phyloP scores from a whole-genome alignment of 2,329 filamentous ascomycete species.

The Hypomyces rosellus region DNA sequence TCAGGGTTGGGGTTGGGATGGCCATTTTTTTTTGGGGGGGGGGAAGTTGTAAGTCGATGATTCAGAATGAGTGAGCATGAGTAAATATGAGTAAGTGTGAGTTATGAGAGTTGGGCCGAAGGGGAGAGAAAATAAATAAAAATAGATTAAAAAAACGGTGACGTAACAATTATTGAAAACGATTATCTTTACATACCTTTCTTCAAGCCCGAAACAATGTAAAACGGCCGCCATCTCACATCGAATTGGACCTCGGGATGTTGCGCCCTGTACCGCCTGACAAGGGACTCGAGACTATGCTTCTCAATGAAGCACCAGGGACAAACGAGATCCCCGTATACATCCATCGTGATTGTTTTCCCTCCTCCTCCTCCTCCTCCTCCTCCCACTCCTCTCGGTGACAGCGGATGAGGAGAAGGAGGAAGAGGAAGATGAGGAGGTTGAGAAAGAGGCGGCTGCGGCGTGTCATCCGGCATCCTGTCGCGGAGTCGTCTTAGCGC shows the following conservation, averaged over 20 bases:
- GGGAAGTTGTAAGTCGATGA: too few relatives aligned
- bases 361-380: not conserved
- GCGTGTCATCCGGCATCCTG: too few relatives aligned
- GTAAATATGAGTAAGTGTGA: too few relatives aligned
- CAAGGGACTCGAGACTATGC: constrained; percentile 39
- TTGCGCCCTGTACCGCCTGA: constrained; percentile 31
- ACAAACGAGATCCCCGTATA: constrained; percentile 45
- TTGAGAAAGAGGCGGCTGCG: not conserved
- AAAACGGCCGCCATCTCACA: constrained; percentile 41
- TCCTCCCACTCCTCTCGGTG: not conserved
- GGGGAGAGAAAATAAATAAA: too few relatives aligned
- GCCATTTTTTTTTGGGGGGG: too few relatives aligned
- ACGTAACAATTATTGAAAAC: not conserved
- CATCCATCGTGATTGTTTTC: constrained; percentile 28
- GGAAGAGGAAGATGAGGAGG: not conserved
- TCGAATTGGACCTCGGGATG: constrained; percentile 41
- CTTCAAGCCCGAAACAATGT: constrained; percentile 33
- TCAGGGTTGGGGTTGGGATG: too few relatives aligned
- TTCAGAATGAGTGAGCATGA: too few relatives aligned
- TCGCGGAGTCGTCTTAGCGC: too few relatives aligned
- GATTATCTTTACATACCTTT: constrained; percentile 11
- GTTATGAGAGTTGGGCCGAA: too few relatives aligned
- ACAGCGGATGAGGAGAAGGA: not conserved
- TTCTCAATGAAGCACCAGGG: constrained; percentile 48
- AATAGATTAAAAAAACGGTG: too few relatives aligned